phyloP scores from a whole-genome alignment of 441 rosid genomes.

The Biscutella laevigata region DNA sequence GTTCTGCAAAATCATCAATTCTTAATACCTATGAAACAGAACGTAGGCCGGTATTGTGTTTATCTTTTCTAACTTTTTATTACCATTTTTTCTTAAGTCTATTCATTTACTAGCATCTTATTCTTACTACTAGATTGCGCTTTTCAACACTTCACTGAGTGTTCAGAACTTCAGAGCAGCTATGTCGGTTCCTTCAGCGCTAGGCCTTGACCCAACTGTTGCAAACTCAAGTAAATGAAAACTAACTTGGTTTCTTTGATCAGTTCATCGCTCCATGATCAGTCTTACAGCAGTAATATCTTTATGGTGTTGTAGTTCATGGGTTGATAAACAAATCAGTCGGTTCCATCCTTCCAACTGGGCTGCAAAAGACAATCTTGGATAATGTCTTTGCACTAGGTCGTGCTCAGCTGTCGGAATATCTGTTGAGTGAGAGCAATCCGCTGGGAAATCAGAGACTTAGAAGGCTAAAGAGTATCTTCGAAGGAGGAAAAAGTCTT shows the following conservation, averaged over 20 bases:
- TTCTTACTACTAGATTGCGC: slow-evolving; percentile 51
- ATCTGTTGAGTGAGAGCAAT: slow-evolving; percentile 61
- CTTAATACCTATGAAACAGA: slow-evolving; percentile 73
- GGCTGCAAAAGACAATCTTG: slow-evolving; percentile 60
- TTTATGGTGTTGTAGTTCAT: slow-evolving; percentile 48
- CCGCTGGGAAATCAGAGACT: slow-evolving; percentile 78
- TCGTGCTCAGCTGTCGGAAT: slow-evolving; percentile 78
- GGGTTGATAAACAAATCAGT: slow-evolving; percentile 40
- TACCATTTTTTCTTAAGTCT: slow-evolving; percentile 10
- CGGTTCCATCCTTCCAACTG: slow-evolving; percentile 64
- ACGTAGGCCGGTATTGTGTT: slow-evolving; percentile 68
- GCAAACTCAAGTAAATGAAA: slow-evolving; percentile 63
- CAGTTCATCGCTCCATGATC: slow-evolving; percentile 2
- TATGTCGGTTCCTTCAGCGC: slow-evolving; percentile 81
- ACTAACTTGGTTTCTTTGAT: slow-evolving; percentile 18
- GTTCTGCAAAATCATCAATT: slow-evolving; percentile 56
- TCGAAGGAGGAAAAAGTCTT: slow-evolving; percentile 89
- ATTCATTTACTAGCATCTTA: slow-evolving; percentile 17
- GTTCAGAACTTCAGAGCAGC: slow-evolving; percentile 87
- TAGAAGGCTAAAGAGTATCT: slow-evolving; percentile 51
- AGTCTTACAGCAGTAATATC: neutral
- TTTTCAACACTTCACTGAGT: slow-evolving; percentile 70
- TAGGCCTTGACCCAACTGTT: slow-evolving; percentile 72
- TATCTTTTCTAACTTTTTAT: slow-evolving; percentile 9
- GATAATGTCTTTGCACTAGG: slow-evolving; percentile 74